Percentiles rank a stretch among this genome's conserved stretches.
phyloP scores from a whole-genome alignment of 2,329 filamentous ascomycete species.

The Capronia americana region DNA sequence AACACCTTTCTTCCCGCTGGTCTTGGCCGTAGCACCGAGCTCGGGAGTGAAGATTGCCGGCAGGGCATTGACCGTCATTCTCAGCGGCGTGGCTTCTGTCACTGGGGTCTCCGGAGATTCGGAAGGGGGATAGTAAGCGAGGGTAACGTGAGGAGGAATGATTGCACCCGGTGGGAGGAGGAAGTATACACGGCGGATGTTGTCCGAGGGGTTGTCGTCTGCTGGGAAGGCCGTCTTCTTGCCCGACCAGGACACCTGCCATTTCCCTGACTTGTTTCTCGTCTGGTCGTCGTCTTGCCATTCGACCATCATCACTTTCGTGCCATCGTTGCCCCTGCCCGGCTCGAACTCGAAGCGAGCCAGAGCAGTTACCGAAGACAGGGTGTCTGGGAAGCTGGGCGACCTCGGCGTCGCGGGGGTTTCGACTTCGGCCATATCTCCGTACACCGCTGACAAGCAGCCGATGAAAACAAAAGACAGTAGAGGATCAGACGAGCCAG shows the following conservation, averaged over 20 bases:
- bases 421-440: conserved; percentile 28
- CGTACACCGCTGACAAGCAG: neutral
- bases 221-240: conserved; percentile 75
- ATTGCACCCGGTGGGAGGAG: conserved; percentile 74
- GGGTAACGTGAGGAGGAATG: conserved; percentile 74
- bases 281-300: conserved; percentile 72
- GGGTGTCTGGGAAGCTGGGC: conserved; percentile 35
- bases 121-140: conserved; percentile 60
- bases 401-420: conserved; percentile 34
- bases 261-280: conserved; percentile 60
- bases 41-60: conserved; percentile 85
- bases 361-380: conserved; percentile 61
- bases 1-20: conserved; percentile 77
- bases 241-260: conserved; percentile 84
- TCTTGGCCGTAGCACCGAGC: conserved; percentile 69
- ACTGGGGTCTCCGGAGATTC: conserved; percentile 40
- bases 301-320: conserved; percentile 91
- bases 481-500: neutral
- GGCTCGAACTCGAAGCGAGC: conserved; percentile 87
- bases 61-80: conserved; percentile 74
- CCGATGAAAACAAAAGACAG: neutral
- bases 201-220: conserved; percentile 62
- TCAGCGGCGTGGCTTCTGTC: conserved; percentile 39
- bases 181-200: conserved; percentile 75
- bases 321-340: conserved; percentile 78